Base-by-base conservation (phyloP, 176 grass and related monocot species). In the Musa acuminata region DNA sequence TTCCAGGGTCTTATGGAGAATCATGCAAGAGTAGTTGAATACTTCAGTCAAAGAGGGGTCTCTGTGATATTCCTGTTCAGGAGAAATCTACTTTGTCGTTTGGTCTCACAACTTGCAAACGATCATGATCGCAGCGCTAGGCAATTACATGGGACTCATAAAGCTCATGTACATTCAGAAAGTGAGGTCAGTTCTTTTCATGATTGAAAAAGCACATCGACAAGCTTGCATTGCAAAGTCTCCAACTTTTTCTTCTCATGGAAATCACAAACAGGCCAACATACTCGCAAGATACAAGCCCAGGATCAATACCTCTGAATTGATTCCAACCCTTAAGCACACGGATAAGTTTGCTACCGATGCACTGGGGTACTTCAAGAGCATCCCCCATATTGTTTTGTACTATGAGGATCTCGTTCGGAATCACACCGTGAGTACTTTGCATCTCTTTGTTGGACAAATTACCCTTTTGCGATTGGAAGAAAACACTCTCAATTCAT, bases 101-200 rank as follows among this genome's bases (percentile, higher is more conserved):
- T 91, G 64, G 84, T 99, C 53, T 99, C 96, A 49, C 78, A 91
- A 80, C 79, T 99, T 76, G 82, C 88, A 82, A 99, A 99, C 81
- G 79, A 81, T n/a, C 76, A 95, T 84, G 96, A 95, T 78, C 87
- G 83, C 51, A 58, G 27, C 10, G 52, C 76, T n/a, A 99, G 87
- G 83, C 88, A 99, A 64, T 53, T 99, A 84, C 94, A 95, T 73
- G 96, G 91, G 74, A 99, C 91, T 52, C 91, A 99, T 55, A 84
- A 91, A 80, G 78, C 96, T 80, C 96, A 95, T 68, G 91, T 91
- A 50, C 86, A 99, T 76, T 79, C 79, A 26, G 82, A 72, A 83
- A 16, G 26, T 13, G 84, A 95, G 96, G 96, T 94, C 75, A 73
- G 20, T 19, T 51, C 76, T 70, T 81, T 78, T 27, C 16, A 13